A percentile compares a stretch with the other conserved stretches of the same genome.
phyloP scores from a whole-genome alignment of 176 grass and related monocot species.

The Carex pumila region DNA sequence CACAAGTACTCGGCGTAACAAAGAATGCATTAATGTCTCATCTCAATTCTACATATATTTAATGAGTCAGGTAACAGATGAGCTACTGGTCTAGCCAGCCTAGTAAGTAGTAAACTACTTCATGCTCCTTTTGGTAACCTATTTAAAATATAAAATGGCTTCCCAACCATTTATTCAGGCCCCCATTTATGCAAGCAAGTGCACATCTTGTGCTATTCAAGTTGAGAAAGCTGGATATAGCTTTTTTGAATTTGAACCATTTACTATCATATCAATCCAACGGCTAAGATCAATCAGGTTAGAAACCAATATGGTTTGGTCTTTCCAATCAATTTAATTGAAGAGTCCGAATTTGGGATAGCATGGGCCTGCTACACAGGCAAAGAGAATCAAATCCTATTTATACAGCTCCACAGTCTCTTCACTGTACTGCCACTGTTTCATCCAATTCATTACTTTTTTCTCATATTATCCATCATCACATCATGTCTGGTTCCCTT shows the following conservation, averaged over 20 bases:
- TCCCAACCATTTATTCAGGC: slow-evolving; percentile 12
- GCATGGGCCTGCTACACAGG: neutral
- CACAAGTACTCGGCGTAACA: neutral
- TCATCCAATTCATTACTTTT: neutral
- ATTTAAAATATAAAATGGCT: neutral
- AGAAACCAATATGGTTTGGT: neutral
- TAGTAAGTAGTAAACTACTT: neutral
- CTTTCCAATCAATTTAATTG: neutral
- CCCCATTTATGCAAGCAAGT: neutral
- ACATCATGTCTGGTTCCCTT: neutral
- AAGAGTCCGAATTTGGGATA: neutral
- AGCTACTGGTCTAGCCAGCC: neutral
- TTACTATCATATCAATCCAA: neutral
- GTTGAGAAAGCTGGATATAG: neutral
- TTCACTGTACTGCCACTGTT: neutral
- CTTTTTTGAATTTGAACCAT: neutral
- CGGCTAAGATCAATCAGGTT: neutral
- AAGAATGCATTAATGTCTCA: too few relatives aligned
- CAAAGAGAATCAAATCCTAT: neutral
- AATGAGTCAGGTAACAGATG: slow-evolving; percentile 8
- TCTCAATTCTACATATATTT: neutral
- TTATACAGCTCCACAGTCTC: neutral
- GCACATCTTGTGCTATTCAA: too few relatives aligned
- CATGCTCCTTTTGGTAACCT: neutral
- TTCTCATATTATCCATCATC: neutral